Percentiles rank a stretch among this genome's conserved stretches.
phyloP scores from a whole-genome alignment of 2,329 filamentous ascomycete species.

The Phaeosphaeria sp. region DNA sequence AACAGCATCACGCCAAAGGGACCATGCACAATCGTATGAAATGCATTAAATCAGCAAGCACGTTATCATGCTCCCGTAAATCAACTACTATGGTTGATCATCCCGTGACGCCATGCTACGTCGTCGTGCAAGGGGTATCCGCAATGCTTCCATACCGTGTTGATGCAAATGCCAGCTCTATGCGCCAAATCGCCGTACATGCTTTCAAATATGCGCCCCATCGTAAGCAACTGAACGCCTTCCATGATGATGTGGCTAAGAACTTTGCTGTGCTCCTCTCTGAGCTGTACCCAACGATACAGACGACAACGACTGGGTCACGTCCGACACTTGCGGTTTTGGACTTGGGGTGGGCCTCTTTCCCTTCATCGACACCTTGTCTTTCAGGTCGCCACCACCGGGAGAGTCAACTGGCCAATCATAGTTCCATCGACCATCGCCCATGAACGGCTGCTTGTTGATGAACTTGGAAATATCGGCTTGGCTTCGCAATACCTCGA shows the following conservation, averaged over 20 bases:
- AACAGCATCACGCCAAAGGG: neutral
- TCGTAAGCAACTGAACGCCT: neutral
- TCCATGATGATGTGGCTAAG: neutral
- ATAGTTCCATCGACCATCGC: constrained; percentile 34
- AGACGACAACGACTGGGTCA: neutral
- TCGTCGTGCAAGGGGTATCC: neutral
- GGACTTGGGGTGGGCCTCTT: neutral
- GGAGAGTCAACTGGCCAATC: constrained; percentile 29
- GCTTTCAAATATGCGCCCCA: neutral
- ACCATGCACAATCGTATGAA: neutral
- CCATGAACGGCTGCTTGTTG: constrained; percentile 43
- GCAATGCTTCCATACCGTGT: neutral
- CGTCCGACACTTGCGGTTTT: neutral
- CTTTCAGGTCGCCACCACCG: constrained; percentile 18
- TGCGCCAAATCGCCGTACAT: neutral
- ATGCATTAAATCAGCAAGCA: neutral
- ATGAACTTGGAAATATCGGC: constrained; percentile 71
- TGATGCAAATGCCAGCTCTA: neutral
- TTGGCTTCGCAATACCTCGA: constrained; percentile 59
- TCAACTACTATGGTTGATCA: neutral
- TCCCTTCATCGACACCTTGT: constrained; percentile 10
- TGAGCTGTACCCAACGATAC: neutral
- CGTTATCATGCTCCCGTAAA: neutral
- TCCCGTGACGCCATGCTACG: neutral
- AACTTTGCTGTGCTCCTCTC: neutral